Evolutionary conservation across 768 basidiomycete species (phyloP).

Genomic region (Fomitopsis pulvina): DNA sequence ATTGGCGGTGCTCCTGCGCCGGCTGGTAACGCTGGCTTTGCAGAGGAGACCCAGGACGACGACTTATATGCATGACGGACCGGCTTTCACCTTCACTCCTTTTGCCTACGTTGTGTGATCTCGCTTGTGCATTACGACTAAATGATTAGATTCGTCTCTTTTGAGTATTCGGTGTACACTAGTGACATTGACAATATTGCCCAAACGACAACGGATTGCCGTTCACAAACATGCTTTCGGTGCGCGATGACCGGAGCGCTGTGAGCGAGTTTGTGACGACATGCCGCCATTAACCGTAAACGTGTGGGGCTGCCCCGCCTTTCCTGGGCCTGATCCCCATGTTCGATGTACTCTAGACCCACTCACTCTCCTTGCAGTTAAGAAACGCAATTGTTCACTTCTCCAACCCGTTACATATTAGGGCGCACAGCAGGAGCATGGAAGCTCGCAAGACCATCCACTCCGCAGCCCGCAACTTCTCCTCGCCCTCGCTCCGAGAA

Average conservation of each 20-base stretch:
- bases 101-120: neutral
- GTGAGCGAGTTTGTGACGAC: too few relatives aligned
- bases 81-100: neutral
- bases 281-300: too few relatives aligned
- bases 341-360: too few relatives aligned
- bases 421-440: neutral
- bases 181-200: too few relatives aligned
- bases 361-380: neutral
- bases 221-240: too few relatives aligned
- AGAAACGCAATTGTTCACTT: neutral
- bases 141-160: slow-evolving; percentile 12
- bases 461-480: slow-evolving; percentile 43
- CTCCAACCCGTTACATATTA: neutral
- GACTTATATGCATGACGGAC: slow-evolving; percentile 73
- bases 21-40: slow-evolving; percentile 68
- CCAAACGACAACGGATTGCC: too few relatives aligned
- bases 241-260: too few relatives aligned
- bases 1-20: slow-evolving; percentile 32
- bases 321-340: too few relatives aligned
- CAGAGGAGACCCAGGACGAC: slow-evolving; percentile 83
- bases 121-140: slow-evolving; percentile 5
- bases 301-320: too few relatives aligned
- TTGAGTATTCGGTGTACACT: neutral
- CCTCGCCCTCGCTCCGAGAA: slow-evolving; percentile 56
- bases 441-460: slow-evolving; percentile 3